Base-by-base conservation (phyloP, 306 rosid genomes). In the Pyrus betulifolia region DNA sequence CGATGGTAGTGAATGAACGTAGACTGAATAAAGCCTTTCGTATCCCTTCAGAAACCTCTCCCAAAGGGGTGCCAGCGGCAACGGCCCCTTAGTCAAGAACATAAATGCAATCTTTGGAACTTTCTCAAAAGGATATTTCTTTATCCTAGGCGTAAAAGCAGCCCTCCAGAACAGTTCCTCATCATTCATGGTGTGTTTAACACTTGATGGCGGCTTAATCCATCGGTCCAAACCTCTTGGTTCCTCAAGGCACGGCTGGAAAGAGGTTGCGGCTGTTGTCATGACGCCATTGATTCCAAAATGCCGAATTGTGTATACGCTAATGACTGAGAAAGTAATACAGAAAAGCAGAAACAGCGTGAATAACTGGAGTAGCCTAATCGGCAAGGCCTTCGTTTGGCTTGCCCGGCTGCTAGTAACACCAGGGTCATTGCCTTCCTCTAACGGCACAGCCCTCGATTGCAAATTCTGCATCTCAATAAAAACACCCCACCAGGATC, bases 51-150 rank as follows among this genome's bases (percentile, higher is more conserved):
- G 71, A 91, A 96, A 96, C 85, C 88, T 96, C 89, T 96, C 98
- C 99, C 98, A 96, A 55, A 96, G 90, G 8, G 93, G 96, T 42
- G 99, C 90, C 23, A 96, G 78, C 10, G 97, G 99, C 91, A 96
- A 76, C 2, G 96, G 93, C 28, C 99, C 99, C 75, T 92, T 96
- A 10, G 98, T 92, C 85, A 96, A 81, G 85, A 96, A 96, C 99
- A 96, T 92, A 51, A 96, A 87, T 33, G 98, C 99, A 82, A 92
- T 82, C 91, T 92, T 96, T 0, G 92, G 98, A 82, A 91, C 96
- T 76, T 97, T 88, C 18, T 60, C 28, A 67, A 84, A 92, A 70
- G 99, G 99, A 79, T 88, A 92, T n/a, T 67, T 69, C 67, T 79
- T 82, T 21, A 86, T 86, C 80, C 87, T 66, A 73, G 98, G 88